phyloP scores from a whole-genome alignment of 176 grass and related monocot species.

The Zizania latifolia region DNA sequence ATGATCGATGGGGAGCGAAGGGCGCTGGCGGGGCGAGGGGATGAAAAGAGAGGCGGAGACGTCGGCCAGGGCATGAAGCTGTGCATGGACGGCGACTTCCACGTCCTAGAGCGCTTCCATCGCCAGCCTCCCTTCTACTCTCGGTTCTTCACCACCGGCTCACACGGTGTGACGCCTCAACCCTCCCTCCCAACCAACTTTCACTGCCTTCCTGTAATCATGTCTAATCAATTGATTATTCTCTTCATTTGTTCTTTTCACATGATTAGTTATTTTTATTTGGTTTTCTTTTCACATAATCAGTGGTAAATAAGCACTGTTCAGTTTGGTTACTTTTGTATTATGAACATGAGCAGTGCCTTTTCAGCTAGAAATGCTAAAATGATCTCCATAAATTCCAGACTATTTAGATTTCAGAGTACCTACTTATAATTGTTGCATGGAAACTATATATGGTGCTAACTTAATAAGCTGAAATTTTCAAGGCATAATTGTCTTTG shows the following conservation, averaged over 20 bases:
- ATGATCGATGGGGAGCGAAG: not conserved
- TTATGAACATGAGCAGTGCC: not conserved
- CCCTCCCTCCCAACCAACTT: no score
- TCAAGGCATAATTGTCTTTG: slow-evolving; percentile 90
- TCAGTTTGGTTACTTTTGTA: not conserved
- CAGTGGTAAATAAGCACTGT: slow-evolving; percentile 52
- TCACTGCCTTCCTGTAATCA: no score
- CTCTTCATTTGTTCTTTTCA: not conserved
- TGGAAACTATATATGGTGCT: not conserved
- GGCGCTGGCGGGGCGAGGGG: not conserved
- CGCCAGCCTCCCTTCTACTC: slow-evolving; percentile 35
- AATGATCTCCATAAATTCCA: not conserved
- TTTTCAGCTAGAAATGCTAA: not conserved
- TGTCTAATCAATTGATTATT: not conserved
- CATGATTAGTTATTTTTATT: not conserved
- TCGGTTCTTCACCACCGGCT: slow-evolving; percentile 23
- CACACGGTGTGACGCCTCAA: slow-evolving; percentile 17
- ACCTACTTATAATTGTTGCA: not conserved
- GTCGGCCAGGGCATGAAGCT: slow-evolving; percentile 3
- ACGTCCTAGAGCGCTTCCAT: slow-evolving; percentile 24
- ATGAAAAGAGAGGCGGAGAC: not conserved
- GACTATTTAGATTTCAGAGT: not conserved
- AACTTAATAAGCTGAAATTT: not conserved
- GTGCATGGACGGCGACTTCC: slow-evolving; percentile 36
- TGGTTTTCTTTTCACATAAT: slow-evolving; percentile 43